These are phyloP conservation scores for Scleroderma citrinum DNA, from an alignment of 768 basidiomycete genomes.

Conservation along the genomic window DNA sequence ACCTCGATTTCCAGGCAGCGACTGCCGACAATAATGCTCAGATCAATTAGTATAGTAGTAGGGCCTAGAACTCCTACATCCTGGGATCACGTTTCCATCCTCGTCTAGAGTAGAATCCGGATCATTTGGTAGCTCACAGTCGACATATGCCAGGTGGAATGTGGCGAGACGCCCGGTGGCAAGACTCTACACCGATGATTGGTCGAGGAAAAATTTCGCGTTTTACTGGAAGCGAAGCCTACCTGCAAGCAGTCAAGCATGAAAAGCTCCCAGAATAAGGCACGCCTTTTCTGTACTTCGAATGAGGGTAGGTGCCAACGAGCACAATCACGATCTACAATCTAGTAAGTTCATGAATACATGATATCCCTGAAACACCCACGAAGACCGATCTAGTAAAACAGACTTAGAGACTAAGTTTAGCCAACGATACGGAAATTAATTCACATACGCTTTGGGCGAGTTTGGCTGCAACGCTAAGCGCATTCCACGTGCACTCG, in stretches of 20 bases:
- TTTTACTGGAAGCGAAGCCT: conserved; percentile 9
- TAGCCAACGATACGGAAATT: not conserved
- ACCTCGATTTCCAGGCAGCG: conserved; percentile 64
- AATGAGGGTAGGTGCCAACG: conserved; percentile 56
- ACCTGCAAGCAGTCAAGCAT: conserved; percentile 76
- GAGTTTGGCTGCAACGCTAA: conserved; percentile 59
- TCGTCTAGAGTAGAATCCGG: conserved; percentile 52
- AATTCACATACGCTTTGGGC: conserved; percentile 56
- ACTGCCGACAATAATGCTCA: conserved; percentile 31
- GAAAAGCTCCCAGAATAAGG: conserved; percentile 69
- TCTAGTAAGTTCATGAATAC: conserved; percentile 12
- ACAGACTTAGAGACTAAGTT: conserved; percentile 1
- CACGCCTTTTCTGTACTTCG: conserved; percentile 66
- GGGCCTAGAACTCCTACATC: conserved; percentile 41
- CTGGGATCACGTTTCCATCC: conserved; percentile 51
- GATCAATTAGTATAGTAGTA: not conserved
- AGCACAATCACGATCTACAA: conserved; percentile 63
- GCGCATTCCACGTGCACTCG: conserved; percentile 60
- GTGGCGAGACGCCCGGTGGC: conserved; percentile 66
- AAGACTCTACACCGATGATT: conserved; percentile 20
- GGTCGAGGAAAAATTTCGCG: not conserved
- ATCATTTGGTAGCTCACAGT: conserved; percentile 63
- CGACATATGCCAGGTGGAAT: conserved; percentile 66
- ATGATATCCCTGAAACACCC: conserved; percentile 22
- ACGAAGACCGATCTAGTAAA: conserved; percentile 60